Base-by-base conservation (phyloP, 495 filamentous ascomycete species). In the Aspergillus egyptiacus region DNA sequence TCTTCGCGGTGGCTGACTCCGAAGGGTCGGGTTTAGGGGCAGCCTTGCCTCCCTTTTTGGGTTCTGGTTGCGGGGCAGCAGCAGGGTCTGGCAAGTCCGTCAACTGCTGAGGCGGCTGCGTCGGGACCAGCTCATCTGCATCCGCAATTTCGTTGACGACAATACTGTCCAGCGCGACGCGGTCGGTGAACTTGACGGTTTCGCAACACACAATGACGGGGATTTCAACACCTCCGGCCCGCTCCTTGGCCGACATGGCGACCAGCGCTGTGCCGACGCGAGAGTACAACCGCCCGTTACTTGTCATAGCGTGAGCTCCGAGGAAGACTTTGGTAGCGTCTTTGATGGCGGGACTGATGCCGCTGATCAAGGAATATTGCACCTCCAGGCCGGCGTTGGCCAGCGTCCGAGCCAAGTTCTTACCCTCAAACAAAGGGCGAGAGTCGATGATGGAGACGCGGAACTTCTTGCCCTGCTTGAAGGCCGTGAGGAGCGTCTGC, bases 151-250 rank as follows among this genome's bases (percentile, higher is more conserved):
- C 93, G 65, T 98, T 97, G 43, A 84, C 82, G 18, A 93, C 89
- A 53, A 98, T 90, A 27, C 86, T 86, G 66, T 96, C 93, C 0
- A 94, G 78, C 7, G 88, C 85, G 4, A 95, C 88, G 45, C 84
- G 81, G 56, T 96, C 93, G 18, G 87, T 91, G 67, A 96, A 95
- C 65, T 97, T 98, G 71, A 98, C 81, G 2, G 85, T 90, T 73
- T 98, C 91, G 64, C 90, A 96, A 50, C 87, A 87, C 3, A 94
- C 89, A 25, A 91, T 83, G 31, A 98, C 91, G 2, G 90, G 87
- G 27, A 89, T 78, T 41, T 76, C 70, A 39, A 73, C 69, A 30
- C 70, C 69, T 15, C 72, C 70, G 38, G 79, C 79, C 13, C 72
- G 67, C 38, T 84, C 81, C 50, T 84, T 82, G 18, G 91, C 93